Evolutionary conservation across 768 basidiomycete genomes (phyloP).

Genomic region (Auriculariales sp.): DNA sequence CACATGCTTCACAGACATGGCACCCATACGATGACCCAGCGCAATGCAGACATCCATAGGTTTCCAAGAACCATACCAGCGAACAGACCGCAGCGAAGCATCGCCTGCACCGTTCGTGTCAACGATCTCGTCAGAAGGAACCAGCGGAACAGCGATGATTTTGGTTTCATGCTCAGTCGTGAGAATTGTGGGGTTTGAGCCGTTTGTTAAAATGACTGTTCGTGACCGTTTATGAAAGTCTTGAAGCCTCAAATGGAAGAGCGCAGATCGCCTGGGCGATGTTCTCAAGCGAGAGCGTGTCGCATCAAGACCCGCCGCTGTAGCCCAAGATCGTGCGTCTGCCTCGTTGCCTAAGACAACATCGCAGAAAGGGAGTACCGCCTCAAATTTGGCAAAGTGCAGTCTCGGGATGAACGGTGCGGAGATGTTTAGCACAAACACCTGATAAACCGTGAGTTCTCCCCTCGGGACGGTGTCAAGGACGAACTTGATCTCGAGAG

Average conservation of each 20-base stretch:
- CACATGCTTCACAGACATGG: constrained; percentile 75
- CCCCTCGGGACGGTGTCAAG: no score
- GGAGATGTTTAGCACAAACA: constrained; percentile 84
- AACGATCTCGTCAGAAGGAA: constrained; percentile 49
- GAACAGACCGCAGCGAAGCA: constrained; percentile 91
- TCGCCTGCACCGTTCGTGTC: constrained; percentile 99
- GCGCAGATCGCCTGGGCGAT: no score
- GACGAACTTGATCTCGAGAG: no score
- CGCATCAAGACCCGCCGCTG: constrained; percentile 56
- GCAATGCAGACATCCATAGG: constrained; percentile 59
- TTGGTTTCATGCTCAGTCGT: no score
- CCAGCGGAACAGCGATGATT: constrained; percentile 14
- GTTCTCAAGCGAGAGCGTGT: no score
- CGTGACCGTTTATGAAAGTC: no score
- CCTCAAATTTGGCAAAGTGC: constrained; percentile 67
- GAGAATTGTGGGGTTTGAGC: no score
- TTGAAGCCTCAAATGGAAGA: no score
- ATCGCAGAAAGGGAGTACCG: constrained; percentile 74
- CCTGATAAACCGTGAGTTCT: no score
- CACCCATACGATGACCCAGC: constrained; percentile 75
- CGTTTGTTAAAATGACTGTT: no score
- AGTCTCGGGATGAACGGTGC: constrained; percentile 96
- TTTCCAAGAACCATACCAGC: constrained; percentile 72
- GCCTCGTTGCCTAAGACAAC: constrained; percentile 89
- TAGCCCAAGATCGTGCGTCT: constrained; percentile 81